Conservation (phyloP, 192 early-diverging fungal genomes). For the Backusella psychrophila region DNA sequence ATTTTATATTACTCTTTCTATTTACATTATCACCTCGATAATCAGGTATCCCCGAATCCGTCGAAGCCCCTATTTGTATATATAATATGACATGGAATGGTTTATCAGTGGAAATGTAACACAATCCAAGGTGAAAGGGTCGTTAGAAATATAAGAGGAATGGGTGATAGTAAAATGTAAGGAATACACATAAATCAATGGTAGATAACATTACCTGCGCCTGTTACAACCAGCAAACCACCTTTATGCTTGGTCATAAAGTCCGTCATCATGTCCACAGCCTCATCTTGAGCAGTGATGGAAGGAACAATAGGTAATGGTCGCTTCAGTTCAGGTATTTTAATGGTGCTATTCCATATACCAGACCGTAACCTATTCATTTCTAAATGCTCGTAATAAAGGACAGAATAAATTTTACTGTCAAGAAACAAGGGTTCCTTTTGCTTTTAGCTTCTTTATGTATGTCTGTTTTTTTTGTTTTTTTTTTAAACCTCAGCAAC, state of each 20-base stretch:
- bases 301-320: background rate
- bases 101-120: too few relatives aligned
- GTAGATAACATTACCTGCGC: conserved; percentile 36
- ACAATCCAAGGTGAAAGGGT: background rate
- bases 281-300: conserved; percentile 18
- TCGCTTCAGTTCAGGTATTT: conserved; percentile 16
- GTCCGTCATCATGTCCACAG: conserved; percentile 31
- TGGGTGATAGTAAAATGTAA: background rate
- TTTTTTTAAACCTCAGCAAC: background rate
- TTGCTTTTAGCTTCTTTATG: background rate
- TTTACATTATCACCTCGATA: conserved; percentile 71
- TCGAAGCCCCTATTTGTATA: conserved; percentile 49
- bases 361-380: background rate
- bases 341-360: conserved; percentile 17
- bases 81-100: too few relatives aligned
- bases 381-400: background rate
- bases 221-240: conserved; percentile 47
- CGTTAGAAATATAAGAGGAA: too few relatives aligned
- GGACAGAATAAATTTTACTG: background rate
- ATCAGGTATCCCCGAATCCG: conserved; percentile 76
- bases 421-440: background rate
- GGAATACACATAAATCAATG: background rate
- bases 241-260: conserved; percentile 33
- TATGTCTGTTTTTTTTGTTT: background rate
- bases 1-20: background rate